Conservation (phyloP, 768 basidiomycete species). For the Naganishia friedmannii region DNA sequence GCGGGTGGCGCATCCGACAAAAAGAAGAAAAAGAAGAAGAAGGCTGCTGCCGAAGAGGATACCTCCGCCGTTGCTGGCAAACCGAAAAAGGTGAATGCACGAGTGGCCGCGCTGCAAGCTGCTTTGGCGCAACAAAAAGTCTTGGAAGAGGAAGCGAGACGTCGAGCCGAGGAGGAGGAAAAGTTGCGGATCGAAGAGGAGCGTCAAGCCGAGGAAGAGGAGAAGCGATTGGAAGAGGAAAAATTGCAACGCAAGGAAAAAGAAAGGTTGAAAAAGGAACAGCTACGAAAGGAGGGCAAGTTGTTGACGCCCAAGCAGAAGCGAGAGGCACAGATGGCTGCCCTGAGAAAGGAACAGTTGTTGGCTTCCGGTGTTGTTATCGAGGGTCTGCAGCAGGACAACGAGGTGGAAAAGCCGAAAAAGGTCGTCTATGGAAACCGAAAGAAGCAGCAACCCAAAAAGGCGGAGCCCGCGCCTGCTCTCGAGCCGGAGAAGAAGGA, state of each 20-base stretch:
- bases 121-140: conserved; percentile 89
- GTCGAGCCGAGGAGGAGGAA: neutral
- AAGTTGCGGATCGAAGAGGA: conserved; percentile 14
- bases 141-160: conserved; percentile 76
- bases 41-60: conserved; percentile 72
- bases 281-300: conserved; percentile 88
- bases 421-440: conserved; percentile 78
- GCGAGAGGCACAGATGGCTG: conserved; percentile 81
- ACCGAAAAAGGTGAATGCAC: conserved; percentile 55
- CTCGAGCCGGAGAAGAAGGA: conserved; percentile 47
- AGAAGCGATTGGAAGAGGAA: conserved; percentile 59
- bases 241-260: conserved; percentile 74
- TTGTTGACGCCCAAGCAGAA: conserved; percentile 97
- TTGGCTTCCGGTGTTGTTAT: conserved; percentile 81
- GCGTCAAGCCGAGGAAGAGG: conserved; percentile 12
- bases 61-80: conserved; percentile 53
- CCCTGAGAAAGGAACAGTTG: conserved; percentile 83
- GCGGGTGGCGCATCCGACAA: conserved; percentile 54
- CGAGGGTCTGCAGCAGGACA: conserved; percentile 69
- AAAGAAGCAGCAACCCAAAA: conserved; percentile 60
- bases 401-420: conserved; percentile 56
- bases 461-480: conserved; percentile 46
- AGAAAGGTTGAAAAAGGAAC: conserved; percentile 76
- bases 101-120: conserved; percentile 77
- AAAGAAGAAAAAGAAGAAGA: conserved; percentile 67